These are phyloP conservation scores for Tricladium varicosporioides DNA, from an alignment of 2,329 filamentous ascomycete genomes.

Conservation along the genomic window DNA sequence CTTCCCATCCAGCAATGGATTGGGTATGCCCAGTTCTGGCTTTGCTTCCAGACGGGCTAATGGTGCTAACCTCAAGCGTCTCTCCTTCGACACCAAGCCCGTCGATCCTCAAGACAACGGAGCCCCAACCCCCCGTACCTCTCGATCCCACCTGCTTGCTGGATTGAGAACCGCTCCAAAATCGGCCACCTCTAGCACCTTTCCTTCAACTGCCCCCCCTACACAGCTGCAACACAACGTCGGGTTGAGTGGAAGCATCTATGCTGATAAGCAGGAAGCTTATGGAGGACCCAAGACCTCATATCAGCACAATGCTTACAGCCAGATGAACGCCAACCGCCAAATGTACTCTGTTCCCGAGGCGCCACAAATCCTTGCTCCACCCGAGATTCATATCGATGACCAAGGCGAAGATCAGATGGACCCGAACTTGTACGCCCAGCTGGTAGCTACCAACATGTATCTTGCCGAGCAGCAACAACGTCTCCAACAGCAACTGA, in stretches of 20 bases:
- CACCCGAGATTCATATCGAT: conserved; percentile 74
- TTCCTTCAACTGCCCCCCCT: conserved; percentile 64
- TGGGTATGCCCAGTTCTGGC: conserved; percentile 74
- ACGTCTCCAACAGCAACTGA: conserved; percentile 88
- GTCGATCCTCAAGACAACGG: conserved; percentile 66
- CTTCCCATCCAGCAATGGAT: conserved; percentile 66
- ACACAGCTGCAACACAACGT: conserved; percentile 45
- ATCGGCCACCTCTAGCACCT: conserved; percentile 69
- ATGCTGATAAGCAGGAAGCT: conserved; percentile 29
- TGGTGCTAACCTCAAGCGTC: conserved; percentile 83
- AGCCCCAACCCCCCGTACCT: conserved; percentile 82
- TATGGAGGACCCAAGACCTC: conserved; percentile 36
- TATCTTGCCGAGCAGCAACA: conserved; percentile 95
- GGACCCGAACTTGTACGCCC: conserved; percentile 83
- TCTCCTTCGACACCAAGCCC: conserved; percentile 75
- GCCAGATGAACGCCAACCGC: conserved; percentile 43
- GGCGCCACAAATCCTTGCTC: conserved; percentile 69
- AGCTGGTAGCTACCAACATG: conserved; percentile 86
- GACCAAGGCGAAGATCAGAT: conserved; percentile 69
- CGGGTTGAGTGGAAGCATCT: conserved; percentile 32
- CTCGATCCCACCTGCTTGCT: conserved; percentile 89
- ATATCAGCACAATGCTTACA: conserved; percentile 39
- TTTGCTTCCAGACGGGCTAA: conserved; percentile 79
- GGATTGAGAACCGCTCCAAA: conserved; percentile 93
- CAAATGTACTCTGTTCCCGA: conserved; percentile 72